phyloP scores from a whole-genome alignment of 345 rosid genomes.

The Eutrema japonicum region DNA sequence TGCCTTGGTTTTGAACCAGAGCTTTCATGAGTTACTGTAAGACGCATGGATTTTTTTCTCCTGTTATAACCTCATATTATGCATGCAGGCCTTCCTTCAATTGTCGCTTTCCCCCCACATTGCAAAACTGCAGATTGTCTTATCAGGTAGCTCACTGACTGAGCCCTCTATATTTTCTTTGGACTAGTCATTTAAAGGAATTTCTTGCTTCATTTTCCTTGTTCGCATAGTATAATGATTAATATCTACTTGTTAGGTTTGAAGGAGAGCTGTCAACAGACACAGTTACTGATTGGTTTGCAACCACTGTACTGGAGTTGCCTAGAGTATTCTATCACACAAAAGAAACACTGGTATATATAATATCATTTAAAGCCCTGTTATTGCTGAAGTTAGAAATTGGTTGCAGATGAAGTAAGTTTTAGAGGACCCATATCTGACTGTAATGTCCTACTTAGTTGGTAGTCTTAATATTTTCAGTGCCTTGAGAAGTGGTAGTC shows the following conservation, averaged over 20 bases:
- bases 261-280: conserved; percentile 74
- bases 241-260: conserved; percentile 57
- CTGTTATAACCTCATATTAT: conserved; percentile 40
- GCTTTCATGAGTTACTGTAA: conserved; percentile 7
- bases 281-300: conserved; percentile 86
- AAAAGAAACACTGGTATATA: conserved; percentile 82
- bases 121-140: conserved; percentile 74
- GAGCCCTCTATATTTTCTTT: not conserved
- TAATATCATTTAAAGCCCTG: not conserved
- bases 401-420: not conserved
- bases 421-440: conserved; percentile 21
- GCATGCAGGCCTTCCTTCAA: conserved; percentile 76
- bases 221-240: not conserved
- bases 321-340: conserved; percentile 87
- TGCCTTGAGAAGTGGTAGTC: conserved; percentile 24
- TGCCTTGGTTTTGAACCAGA: conserved; percentile 5
- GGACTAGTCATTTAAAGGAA: conserved; percentile 13
- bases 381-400: conserved; percentile 7
- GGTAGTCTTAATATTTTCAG: conserved; percentile 1
- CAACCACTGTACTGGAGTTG: conserved; percentile 64
- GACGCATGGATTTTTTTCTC: conserved; percentile 11
- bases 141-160: conserved; percentile 58
- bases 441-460: conserved; percentile 9
- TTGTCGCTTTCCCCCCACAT: conserved; percentile 71
- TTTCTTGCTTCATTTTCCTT: conserved; percentile 16